These are phyloP conservation scores for Gracilaria caudata DNA, from an alignment of 23 red algal genomes.

Conservation along the genomic window DNA sequence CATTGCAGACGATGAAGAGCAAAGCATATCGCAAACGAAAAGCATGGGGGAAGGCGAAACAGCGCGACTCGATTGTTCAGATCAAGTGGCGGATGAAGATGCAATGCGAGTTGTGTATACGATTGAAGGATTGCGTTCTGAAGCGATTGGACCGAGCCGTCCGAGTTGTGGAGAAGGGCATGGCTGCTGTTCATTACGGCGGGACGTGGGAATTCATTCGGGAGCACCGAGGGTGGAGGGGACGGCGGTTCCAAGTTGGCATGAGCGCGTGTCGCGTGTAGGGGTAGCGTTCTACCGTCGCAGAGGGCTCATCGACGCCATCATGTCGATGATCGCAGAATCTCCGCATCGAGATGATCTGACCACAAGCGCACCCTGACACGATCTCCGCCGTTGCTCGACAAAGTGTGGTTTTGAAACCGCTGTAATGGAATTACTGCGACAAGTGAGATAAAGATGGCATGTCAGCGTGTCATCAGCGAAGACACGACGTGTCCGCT, in stretches of 20 bases:
- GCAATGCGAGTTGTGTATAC: background rate
- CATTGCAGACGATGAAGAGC: constrained; percentile 24
- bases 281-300: too few relatives aligned
- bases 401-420: too few relatives aligned
- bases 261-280: too few relatives aligned
- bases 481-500: background rate
- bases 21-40: background rate
- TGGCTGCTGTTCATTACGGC: background rate
- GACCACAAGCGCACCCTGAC: background rate
- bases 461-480: background rate
- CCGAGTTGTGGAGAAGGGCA: background rate
- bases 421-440: too few relatives aligned
- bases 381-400: too few relatives aligned
- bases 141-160: background rate
- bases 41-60: constrained; percentile 1
- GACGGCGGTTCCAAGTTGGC: too few relatives aligned
- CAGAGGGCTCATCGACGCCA: too few relatives aligned
- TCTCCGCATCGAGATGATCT: too few relatives aligned
- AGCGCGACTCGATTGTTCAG: background rate
- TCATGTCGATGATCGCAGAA: too few relatives aligned
- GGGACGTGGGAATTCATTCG: background rate
- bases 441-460: background rate
- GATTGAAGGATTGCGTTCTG: background rate
- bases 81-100: background rate
- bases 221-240: background rate